Percentiles rank a stretch among this genome's conserved stretches.
phyloP scores from a whole-genome alignment of 306 rosid species.

The Ormosia emarginata region DNA sequence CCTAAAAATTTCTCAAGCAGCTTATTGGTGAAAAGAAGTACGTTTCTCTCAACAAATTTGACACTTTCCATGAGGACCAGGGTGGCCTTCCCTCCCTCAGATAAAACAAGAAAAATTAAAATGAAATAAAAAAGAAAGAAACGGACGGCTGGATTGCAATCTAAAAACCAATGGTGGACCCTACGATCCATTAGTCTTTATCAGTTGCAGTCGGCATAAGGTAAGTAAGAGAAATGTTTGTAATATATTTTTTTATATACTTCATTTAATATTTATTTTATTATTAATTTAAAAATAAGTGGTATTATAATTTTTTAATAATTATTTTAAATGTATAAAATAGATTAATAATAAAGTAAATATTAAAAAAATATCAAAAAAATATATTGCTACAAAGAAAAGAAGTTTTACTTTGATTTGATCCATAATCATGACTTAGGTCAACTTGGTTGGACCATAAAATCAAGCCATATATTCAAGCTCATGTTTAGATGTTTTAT shows the following conservation, averaged over 20 bases:
- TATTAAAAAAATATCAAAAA: too few species aligned
- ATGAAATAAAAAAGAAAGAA: not conserved
- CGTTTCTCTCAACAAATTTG: not conserved
- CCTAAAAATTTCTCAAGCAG: too few species aligned
- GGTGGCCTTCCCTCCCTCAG: not conserved
- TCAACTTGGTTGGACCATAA: not conserved
- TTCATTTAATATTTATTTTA: too few species aligned
- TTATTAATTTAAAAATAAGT: too few species aligned
- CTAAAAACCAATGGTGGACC: not conserved
- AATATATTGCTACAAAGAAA: too few species aligned
- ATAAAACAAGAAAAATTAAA: not conserved
- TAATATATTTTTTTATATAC: too few species aligned
- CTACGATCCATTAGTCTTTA: not conserved
- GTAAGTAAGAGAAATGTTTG: not conserved
- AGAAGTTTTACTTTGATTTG: not conserved
- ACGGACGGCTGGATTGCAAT: not conserved
- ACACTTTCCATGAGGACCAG: not conserved
- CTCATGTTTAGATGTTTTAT: too few species aligned
- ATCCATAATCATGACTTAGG: not conserved
- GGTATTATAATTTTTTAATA: too few species aligned
- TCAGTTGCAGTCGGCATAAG: not conserved
- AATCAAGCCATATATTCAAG: too few species aligned
- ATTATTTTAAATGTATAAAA: too few species aligned
- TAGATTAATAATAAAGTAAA: too few species aligned
- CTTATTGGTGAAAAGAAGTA: not conserved